These are phyloP conservation scores for Cystobasidium ongulense DNA, from an alignment of 768 basidiomycete genomes.

Conservation along the genomic window DNA sequence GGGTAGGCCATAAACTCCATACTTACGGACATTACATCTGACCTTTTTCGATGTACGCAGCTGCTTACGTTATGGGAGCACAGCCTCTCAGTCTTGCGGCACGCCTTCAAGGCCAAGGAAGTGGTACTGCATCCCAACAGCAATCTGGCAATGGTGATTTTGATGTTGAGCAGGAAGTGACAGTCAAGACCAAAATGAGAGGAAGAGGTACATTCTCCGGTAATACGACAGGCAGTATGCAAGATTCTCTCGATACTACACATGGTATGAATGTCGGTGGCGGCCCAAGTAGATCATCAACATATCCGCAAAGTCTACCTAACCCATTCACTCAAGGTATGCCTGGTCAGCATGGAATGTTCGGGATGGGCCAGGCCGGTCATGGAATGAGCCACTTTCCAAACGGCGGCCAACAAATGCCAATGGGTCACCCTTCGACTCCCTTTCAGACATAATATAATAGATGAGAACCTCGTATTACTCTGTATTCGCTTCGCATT, in stretches of 20 bases:
- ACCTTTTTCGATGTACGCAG: background rate
- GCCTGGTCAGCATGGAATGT: background rate
- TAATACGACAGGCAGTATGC: background rate
- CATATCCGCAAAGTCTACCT: background rate
- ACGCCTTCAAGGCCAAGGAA: background rate
- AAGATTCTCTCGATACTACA: background rate
- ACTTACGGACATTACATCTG: background rate
- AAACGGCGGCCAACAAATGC: background rate
- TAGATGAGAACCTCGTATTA: no score
- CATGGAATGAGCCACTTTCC: background rate
- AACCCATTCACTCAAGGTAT: background rate
- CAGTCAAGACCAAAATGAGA: constrained; percentile 6
- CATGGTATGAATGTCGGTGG: background rate
- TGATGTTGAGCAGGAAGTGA: constrained; percentile 22
- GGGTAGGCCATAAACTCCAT: background rate
- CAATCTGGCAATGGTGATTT: constrained; percentile 9
- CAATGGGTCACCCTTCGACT: no score
- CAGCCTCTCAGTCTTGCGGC: background rate
- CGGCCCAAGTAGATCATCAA: background rate
- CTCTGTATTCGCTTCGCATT: no score
- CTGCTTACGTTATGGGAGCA: background rate
- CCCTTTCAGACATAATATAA: no score
- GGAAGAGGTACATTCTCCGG: background rate
- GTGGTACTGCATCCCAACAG: background rate
- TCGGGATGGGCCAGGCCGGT: background rate